These are phyloP conservation scores for Marchantia paleacea DNA, from an alignment of 225 moss, liverwort and hornwort species.

Conservation along the genomic window DNA sequence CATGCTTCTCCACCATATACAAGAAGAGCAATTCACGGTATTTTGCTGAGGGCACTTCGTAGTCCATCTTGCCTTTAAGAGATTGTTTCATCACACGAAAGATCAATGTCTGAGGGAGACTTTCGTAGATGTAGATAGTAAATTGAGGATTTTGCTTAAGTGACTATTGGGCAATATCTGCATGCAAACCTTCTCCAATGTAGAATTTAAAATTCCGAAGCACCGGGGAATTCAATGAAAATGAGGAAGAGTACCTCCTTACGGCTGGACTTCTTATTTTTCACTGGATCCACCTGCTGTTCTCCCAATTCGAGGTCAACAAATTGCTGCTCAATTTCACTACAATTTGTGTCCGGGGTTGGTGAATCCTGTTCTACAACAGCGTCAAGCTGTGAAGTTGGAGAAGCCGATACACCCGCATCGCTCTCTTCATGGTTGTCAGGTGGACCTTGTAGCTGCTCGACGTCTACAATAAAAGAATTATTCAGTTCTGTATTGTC, in stretches of 20 bases:
- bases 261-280: conserved; percentile 3
- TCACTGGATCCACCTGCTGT: neutral
- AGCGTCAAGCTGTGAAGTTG: neutral
- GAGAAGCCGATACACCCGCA: conserved; percentile 4
- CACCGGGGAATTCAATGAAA: neutral
- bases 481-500: conserved; percentile 1
- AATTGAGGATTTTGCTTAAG: neutral
- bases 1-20: no score
- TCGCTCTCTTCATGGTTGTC: conserved; percentile 26
- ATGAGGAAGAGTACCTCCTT: conserved; percentile 9
- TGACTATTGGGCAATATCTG: neutral
- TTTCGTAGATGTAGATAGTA: neutral
- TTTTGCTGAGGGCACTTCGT: neutral
- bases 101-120: neutral
- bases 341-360: neutral
- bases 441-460: conserved; percentile 7
- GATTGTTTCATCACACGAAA: neutral
- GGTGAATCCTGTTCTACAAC: conserved; percentile 5
- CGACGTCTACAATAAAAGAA: neutral
- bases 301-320: conserved; percentile 24
- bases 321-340: conserved; percentile 30
- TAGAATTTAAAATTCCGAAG: neutral
- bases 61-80: neutral
- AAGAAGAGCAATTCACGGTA: neutral
- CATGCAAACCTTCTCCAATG: neutral